Evolutionary conservation across 768 basidiomycete genomes (phyloP), one percentile per base, ranked within the genome.

Genomic region (Punctularia strigosozonata): DNA sequence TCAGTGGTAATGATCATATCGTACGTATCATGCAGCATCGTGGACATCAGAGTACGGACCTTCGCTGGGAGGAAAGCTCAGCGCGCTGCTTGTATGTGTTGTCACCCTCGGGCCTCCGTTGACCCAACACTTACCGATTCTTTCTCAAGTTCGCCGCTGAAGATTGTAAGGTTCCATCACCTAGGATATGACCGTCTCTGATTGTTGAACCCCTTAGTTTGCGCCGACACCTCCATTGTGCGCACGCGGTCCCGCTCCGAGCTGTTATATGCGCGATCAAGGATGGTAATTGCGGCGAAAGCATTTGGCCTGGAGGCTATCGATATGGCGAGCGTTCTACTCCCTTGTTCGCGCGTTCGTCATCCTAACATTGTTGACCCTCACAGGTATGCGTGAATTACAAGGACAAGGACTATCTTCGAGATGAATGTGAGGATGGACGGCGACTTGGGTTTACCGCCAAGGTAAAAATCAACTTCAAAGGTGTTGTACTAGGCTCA

Each of bases 121-220:
- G 40, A 32, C n/a, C n/a, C n/a, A n/a, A n/a, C n/a, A n/a, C n/a
- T n/a, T n/a, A n/a, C n/a, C n/a, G n/a, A n/a, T n/a, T n/a, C n/a
- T n/a, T n/a, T n/a, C n/a, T n/a, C n/a, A n/a, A 94, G 91, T 97
- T 95, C 55, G 91, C 87, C 3, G 87, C 90, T 17, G 91, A 97
- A 63, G 91, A 97, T 50, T 94, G 88, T 90, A 56, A 46, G 71
- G 52, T 18, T 31, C 3, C 32, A 14, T 31, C 25, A 2, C 6
- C 21, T 21, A 23, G 23, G 21, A 26, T 37, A 12, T n/a, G 1
- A 31, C 8, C 5, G 17, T 13, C 38, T 10, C 25, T 38, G 5
- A 4, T 18, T 23, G 15, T 25, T 6, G n/a, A n/a, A n/a, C n/a
- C n/a, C 13, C 21, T 7, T 30, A 94, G 89, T 88, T 56, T 95